Evolutionary conservation across 371 early-diverging fungal genomes (phyloP), one percentile per base, ranked within the genome.

Genomic region (Basidiobolus heterosporus): DNA sequence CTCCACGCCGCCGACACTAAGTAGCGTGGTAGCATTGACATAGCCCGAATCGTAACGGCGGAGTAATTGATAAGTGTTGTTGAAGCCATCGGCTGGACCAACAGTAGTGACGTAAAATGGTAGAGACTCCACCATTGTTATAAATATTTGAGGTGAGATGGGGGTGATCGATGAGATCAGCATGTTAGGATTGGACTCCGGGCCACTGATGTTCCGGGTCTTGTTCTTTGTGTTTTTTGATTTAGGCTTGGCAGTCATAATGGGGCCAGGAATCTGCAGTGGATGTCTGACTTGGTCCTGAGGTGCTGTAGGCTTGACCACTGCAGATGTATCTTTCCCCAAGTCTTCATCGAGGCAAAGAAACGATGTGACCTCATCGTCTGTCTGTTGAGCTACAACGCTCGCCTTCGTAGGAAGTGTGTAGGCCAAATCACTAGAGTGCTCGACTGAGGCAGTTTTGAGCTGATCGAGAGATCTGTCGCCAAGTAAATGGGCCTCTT

Each of bases 1-100:
- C 21, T 76, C 76, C 9, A 91, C 74, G 3, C 90, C 91, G 40
- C 91, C 91, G 17, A 88, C 88, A 11, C 78, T 66, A 20, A 91
- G 60, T n/a, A 91, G 62, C 9, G 75, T 64, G 3, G 86, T 82
- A 6, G 88, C 91, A 54, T 89, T 87, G 38, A 91, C 82, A 54
- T 80, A 82, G 3, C 80, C 78, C 37, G 78, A 76, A 55, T 87
- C 87, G 11, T 80, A 72, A 17, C 82, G 69, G 6, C 90, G 69
- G 58, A 85, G 69, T 16, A 89, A 62, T 41, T 14, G 40, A 22
- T 36, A 24, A 18, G 38, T 1, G 36, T 36, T n/a, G 23, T 18
- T 8, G 41, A 16, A 6, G 41, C 19, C 24, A 23, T 35, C 15
- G 17, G 36, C 39, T 16, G 46, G 30, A 19, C 21, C 47, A 47